A percentile compares a stretch with the other conserved stretches of the same genome.
phyloP scores from a whole-genome alignment of 2,329 filamentous ascomycete genomes.

The Acrodontium crateriforme region DNA sequence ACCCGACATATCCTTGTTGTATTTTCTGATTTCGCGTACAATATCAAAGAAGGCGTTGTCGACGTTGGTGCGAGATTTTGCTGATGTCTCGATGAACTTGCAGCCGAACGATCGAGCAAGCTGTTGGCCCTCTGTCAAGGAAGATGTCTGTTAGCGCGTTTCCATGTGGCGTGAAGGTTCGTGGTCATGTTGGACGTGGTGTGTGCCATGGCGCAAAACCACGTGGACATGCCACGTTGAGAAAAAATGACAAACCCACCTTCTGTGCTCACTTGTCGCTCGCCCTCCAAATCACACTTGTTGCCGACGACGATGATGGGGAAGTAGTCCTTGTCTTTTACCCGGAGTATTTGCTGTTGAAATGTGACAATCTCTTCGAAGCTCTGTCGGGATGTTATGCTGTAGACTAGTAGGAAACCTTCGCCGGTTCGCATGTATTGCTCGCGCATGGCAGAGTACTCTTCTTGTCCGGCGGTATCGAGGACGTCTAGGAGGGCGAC shows the following conservation, averaged over 20 bases:
- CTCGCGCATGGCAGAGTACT: conserved; percentile 98
- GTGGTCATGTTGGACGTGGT: too few relatives aligned
- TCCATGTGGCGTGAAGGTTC: too few relatives aligned
- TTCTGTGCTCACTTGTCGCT: conserved; percentile 83
- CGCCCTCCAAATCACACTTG: conserved; percentile 94
- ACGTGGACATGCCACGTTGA: neutral
- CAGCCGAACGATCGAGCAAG: conserved; percentile 80
- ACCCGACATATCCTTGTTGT: conserved; percentile 95
- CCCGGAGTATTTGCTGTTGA: conserved; percentile 93
- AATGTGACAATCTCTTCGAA: conserved; percentile 98
- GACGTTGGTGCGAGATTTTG: conserved; percentile 95
- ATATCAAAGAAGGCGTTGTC: conserved; percentile 98
- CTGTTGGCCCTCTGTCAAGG: conserved; percentile 64
- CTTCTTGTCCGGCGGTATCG: conserved; percentile 95
- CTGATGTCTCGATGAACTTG: conserved; percentile 98
- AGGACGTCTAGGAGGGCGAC: conserved; percentile 94
- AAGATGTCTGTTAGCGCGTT: conserved; percentile 7
- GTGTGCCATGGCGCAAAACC: too few relatives aligned
- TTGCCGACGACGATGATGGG: conserved; percentile 98
- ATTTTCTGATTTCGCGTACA: conserved; percentile 91
- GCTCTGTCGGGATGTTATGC: conserved; percentile 91
- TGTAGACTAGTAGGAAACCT: conserved; percentile 94
- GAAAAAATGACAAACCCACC: conserved; percentile 42
- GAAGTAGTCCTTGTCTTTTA: conserved; percentile 99
- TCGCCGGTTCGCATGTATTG: conserved; percentile 99